Percentiles rank a stretch among this genome's conserved stretches.
These are phyloP conservation scores for Echites panduratus DNA, from an alignment of 257 asterid species.

Conservation along the genomic window DNA sequence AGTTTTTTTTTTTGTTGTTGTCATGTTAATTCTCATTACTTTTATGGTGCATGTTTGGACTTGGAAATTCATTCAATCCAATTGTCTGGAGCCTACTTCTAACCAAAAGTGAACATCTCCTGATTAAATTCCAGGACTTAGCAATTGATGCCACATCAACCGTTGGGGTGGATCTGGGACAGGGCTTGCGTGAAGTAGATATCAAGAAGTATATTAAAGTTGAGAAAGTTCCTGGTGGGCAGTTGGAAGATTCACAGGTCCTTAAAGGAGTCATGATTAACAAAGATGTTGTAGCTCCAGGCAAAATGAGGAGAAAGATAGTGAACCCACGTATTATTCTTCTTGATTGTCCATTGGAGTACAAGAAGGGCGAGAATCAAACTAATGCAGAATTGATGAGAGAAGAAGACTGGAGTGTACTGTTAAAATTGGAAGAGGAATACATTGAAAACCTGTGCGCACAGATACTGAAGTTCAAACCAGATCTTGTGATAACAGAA, in stretches of 20 bases:
- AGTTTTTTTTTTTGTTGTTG: neutral
- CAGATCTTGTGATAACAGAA: constrained; percentile 83
- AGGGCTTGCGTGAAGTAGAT: constrained; percentile 90
- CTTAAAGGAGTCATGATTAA: constrained; percentile 89
- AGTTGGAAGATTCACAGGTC: constrained; percentile 89
- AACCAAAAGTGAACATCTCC: neutral
- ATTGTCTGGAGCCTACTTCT: neutral
- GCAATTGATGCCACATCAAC: constrained; percentile 85
- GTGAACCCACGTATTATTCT: constrained; percentile 85
- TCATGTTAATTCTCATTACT: neutral
- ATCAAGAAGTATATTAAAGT: constrained; percentile 89
- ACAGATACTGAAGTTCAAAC: constrained; percentile 75
- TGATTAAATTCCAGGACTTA: constrained; percentile 53
- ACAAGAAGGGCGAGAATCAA: constrained; percentile 98
- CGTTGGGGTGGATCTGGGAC: constrained; percentile 86
- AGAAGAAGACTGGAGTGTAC: constrained; percentile 93
- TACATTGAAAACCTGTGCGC: constrained; percentile 71
- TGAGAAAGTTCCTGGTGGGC: constrained; percentile 96
- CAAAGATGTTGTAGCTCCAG: constrained; percentile 95
- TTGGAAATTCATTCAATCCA: neutral
- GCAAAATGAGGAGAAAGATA: constrained; percentile 91
- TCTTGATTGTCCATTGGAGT: constrained; percentile 87
- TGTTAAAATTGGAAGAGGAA: constrained; percentile 94
- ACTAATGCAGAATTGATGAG: constrained; percentile 87
- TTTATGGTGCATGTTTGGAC: neutral